Conservation (phyloP, 2,329 filamentous ascomycete species). For the Penicillium sp. region DNA sequence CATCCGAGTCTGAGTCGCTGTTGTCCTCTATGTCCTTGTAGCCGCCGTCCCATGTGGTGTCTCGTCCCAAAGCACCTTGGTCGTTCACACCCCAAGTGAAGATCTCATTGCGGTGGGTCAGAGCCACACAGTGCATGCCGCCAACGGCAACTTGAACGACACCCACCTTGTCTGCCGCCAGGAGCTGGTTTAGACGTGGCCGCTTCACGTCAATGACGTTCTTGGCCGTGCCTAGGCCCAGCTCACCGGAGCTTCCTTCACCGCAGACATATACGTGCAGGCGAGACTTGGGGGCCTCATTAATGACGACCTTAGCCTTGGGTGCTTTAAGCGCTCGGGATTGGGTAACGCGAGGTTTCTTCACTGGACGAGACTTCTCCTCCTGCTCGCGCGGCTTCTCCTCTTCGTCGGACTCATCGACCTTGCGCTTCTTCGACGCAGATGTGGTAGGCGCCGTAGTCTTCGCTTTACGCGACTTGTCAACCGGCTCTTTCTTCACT, state of each 20-base stretch:
- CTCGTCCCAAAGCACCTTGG: conserved; percentile 73
- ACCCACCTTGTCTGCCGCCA: conserved; percentile 57
- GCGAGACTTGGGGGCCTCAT: conserved; percentile 54
- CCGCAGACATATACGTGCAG: conserved; percentile 79
- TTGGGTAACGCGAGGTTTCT: conserved; percentile 31
- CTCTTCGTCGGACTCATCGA: conserved; percentile 21
- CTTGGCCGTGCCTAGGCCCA: conserved; percentile 69
- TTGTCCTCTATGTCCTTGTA: conserved; percentile 51
- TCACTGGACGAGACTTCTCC: conserved; percentile 29
- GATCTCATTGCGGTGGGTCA: conserved; percentile 78
- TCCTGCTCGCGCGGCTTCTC: conserved; percentile 30
- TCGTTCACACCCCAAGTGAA: conserved; percentile 88
- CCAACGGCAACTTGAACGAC: conserved; percentile 75
- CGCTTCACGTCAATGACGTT: conserved; percentile 70
- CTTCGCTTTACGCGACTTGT: conserved; percentile 19
- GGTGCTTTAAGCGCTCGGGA: conserved; percentile 35
- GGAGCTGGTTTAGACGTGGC: conserved; percentile 65
- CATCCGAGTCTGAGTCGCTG: conserved; percentile 47
- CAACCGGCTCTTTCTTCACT: conserved; percentile 11
- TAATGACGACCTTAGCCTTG: conserved; percentile 53
- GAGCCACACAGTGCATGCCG: conserved; percentile 75
- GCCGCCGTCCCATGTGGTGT: conserved; percentile 67
- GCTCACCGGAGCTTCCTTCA: conserved; percentile 75
- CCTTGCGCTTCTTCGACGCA: conserved; percentile 36
- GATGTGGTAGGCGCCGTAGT: conserved; percentile 12